Evolutionary conservation across 225 moss, liverwort and hornwort species (phyloP).

Genomic region (Bryoerythrophyllum caledonicum): DNA sequence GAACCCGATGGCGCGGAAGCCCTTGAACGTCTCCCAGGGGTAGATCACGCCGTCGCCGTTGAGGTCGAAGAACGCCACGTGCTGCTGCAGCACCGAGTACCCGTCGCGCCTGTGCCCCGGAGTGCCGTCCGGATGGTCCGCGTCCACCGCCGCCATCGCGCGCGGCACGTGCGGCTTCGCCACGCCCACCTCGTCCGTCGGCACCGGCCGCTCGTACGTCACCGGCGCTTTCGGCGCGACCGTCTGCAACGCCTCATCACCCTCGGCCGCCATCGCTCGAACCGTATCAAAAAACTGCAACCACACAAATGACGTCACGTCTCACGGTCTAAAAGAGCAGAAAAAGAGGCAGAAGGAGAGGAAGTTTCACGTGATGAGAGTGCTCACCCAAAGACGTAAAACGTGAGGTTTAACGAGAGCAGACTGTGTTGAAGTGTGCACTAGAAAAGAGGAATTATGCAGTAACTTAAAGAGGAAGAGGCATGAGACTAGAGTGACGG

Average conservation of each 20-base stretch:
- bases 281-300: too few relatives aligned
- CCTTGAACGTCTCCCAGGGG: constrained; percentile 84
- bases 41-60: constrained; percentile 72
- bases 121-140: constrained; percentile 66
- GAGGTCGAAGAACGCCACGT: constrained; percentile 70
- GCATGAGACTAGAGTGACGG: too few relatives aligned
- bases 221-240: constrained; percentile 42
- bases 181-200: constrained; percentile 28
- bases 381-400: neutral
- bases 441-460: too few relatives aligned
- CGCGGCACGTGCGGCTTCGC: constrained; percentile 54
- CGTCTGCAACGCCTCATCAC: constrained; percentile 31
- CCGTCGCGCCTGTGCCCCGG: constrained; percentile 28
- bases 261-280: constrained; percentile 18
- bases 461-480: too few relatives aligned
- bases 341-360: too few relatives aligned
- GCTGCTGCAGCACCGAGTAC: constrained; percentile 78
- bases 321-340: too few relatives aligned
- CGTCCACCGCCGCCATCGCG: constrained; percentile 68
- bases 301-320: too few relatives aligned
- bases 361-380: neutral
- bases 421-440: too few relatives aligned
- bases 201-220: constrained; percentile 36
- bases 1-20: constrained; percentile 65
- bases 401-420: neutral